Evolutionary conservation across 805 yeast genomes (phyloP), one percentile per base, ranked within the genome.

Genomic region (Ogataea zsoltii): DNA sequence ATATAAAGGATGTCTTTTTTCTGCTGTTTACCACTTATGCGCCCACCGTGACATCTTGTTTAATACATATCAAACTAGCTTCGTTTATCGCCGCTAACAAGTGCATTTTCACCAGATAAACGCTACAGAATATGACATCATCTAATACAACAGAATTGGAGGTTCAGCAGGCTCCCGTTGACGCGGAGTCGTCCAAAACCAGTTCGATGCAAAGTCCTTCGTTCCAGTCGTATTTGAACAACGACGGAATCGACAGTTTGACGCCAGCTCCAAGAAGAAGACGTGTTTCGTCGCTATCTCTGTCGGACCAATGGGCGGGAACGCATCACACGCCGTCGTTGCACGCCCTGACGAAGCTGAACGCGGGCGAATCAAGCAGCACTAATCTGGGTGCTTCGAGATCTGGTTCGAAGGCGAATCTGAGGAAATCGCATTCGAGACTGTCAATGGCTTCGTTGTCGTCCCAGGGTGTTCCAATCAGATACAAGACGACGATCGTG

Each of bases 201-300:
- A 34, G 48, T n/a, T 38, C 48, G 2, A 41, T 17, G 6, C 53
- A 50, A 32, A 48, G 49, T 33, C 53, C 59, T 13, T 30, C 55
- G 9, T 57, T 56, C 33, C 58, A 54, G 41, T 81, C 88, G 10
- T 83, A 77, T 56, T 72, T 85, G 50, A 83, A 85, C 57, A 84
- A 83, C 52, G 90, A 85, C 59, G 88, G 87, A 18, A 83, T 85
- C 16, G 90, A 84, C 58, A 75, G 77, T 44, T 65, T 85, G 58
- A 76, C 75, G 43, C 91, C 91, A 2, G 70, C 75, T 42, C 70
- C 78, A 7, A 73, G 87, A 62, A 80, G 76, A 54, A 80, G 81
- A 58, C 66, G 83, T 35, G 86, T 82, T 7, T 79, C 85, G 10
- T 80, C 86, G 28, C 63, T 85, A 33, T 83, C 90, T 17, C 69